Percentiles rank a stretch among this genome's conserved stretches.
Evolutionary conservation across 108 stramenopile species (phyloP).

Genomic region (Pseudonitzschia multistriata): DNA sequence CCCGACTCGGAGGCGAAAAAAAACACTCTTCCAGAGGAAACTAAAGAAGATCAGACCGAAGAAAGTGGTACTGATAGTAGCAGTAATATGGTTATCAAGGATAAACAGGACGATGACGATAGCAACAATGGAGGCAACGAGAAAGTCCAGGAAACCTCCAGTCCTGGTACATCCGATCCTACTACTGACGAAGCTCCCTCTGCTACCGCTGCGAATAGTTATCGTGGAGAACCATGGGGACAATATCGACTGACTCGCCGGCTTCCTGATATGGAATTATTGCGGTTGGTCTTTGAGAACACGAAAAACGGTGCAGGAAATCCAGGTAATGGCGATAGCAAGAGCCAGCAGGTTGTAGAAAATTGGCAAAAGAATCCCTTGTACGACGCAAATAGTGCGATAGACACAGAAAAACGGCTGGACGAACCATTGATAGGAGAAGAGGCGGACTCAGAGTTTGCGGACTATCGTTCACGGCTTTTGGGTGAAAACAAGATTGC

Average conservation of each 20-base stretch:
- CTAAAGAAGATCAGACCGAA: neutral
- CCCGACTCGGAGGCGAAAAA: neutral
- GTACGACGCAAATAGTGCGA: slow-evolving; percentile 3
- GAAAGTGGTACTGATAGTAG: neutral
- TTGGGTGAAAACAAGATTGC: neutral
- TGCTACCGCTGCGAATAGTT: neutral
- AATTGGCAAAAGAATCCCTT: slow-evolving; percentile 7
- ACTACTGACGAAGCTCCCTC: neutral
- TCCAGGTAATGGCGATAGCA: neutral
- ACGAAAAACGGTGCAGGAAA: neutral
- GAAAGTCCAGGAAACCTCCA: too few relatives aligned
- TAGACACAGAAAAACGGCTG: neutral
- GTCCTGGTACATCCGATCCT: slow-evolving; percentile 4
- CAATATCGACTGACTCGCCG: neutral
- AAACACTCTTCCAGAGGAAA: neutral
- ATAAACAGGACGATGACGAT: neutral
- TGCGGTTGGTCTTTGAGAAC: slow-evolving; percentile 22
- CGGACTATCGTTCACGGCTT: neutral
- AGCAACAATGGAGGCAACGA: neutral
- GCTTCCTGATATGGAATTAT: slow-evolving; percentile 28
- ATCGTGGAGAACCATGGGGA: slow-evolving; percentile 25
- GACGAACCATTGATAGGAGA: neutral
- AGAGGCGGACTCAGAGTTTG: slow-evolving; percentile 1
- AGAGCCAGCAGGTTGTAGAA: slow-evolving; percentile 1
- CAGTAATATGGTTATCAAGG: neutral